Evolutionary conservation across 2,329 filamentous ascomycete species (phyloP).

Genomic region (Penicillium digitatum): DNA sequence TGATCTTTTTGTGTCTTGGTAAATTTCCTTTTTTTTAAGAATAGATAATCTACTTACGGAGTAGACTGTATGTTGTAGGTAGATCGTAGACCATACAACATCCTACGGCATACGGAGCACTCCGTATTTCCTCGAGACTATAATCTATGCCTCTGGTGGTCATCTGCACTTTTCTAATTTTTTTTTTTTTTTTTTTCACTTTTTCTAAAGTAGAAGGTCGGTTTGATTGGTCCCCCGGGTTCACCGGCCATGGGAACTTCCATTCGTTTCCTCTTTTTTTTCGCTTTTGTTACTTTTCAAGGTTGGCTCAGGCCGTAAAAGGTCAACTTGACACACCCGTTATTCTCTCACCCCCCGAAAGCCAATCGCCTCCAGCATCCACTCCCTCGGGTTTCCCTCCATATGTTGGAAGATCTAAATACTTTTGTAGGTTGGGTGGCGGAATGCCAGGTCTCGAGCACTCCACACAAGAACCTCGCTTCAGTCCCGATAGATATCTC

Average conservation of each 20-base stretch:
- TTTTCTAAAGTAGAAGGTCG: neutral
- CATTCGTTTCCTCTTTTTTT: neutral
- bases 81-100: neutral
- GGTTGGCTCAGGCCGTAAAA: neutral
- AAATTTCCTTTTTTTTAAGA: neutral
- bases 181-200: neutral
- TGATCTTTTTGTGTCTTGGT: neutral
- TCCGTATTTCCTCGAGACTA: neutral
- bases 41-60: neutral
- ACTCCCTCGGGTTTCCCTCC: constrained; percentile 4
- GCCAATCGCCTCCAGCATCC: constrained; percentile 10
- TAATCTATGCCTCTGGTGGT: neutral
- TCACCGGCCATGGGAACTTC: constrained; percentile 1
- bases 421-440: neutral
- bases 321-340: neutral
- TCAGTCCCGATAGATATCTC: neutral
- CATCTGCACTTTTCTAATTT: neutral
- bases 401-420: neutral
- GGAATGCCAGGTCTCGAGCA: neutral
- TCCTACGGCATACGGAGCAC: neutral
- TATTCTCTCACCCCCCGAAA: constrained; percentile 2
- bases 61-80: no score
- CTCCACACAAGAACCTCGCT: neutral
- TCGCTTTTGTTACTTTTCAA: neutral
- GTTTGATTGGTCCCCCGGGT: constrained; percentile 1